Evolutionary conservation across 306 rosid genomes (phyloP), one percentile per base, ranked within the genome.

Genomic region (Rubus parviflorus): DNA sequence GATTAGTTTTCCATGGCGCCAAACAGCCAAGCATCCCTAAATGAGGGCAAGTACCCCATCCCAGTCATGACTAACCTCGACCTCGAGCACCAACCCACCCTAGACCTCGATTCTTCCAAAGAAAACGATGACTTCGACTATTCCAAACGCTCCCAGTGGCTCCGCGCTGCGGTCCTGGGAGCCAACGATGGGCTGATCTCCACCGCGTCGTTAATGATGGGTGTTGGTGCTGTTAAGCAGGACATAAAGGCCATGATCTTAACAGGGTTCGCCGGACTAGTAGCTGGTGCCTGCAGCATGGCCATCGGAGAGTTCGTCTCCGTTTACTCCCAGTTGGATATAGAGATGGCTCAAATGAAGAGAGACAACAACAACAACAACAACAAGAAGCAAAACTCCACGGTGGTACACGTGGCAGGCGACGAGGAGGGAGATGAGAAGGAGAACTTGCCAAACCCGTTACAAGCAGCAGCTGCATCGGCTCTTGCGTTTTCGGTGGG

Each of bases 221-320:
- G 99, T 10, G 90, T 95, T 0, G 99, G 99, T 56, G 99, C 99
- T 0, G 97, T 92, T 0, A 90, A 85, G 49, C 91, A 92, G 45
- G 97, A 92, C 75, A 75, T 88, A 0, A 95, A 95, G 76, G 91
- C 73, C 80, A 95, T 95, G 99, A 95, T 95, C 67, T 81, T 95
- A 14, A 68, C 94, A 0, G 99, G 99, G 17, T 92, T 95, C 14
- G 97, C 98, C 0, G 97, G 97, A 1, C 77, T 95, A 2, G 92
- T 95, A 0, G 99, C 97, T 0, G 99, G 99, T 0, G 98, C 97
- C 0, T 95, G 93, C 10, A 95, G 99, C 76, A 95, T 95, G 99
- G 99, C 99, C 11, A 95, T 95, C 4, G 97, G 99, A 0, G 99
- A 95, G 83, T 95, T 89, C 51, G 99, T 95, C 25, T 95, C 99